Evolutionary conservation across 805 yeast species (phyloP).

Genomic region (Peterozyma xylosa): DNA sequence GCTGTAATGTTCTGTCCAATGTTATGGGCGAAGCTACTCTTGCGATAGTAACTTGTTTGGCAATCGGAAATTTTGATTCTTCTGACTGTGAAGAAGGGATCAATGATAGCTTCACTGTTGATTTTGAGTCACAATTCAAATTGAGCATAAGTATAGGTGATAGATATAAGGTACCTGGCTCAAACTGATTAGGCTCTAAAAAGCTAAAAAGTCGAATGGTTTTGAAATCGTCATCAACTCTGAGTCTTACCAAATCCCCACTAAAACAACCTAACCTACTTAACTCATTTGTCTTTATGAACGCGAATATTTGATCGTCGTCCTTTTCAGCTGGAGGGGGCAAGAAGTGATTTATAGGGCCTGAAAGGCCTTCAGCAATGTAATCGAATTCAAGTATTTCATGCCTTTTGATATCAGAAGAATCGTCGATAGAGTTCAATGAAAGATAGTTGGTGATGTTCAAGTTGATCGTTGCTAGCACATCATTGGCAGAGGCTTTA

Average conservation of each 20-base stretch:
- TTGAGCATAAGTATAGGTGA: slow-evolving; percentile 59
- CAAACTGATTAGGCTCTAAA: slow-evolving; percentile 51
- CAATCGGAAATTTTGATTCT: slow-evolving; percentile 29
- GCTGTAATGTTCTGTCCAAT: slow-evolving; percentile 55
- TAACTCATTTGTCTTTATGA: slow-evolving; percentile 41
- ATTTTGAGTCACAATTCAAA: slow-evolving; percentile 26
- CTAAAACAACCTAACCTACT: slow-evolving; percentile 54
- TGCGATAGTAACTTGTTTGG: slow-evolving; percentile 57
- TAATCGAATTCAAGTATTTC: not conserved
- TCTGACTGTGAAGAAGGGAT: slow-evolving; percentile 8
- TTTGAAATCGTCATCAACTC: slow-evolving; percentile 6
- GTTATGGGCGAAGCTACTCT: slow-evolving; percentile 66
- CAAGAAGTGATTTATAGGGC: not conserved
- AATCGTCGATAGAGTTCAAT: slow-evolving; percentile 2
- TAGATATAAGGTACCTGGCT: slow-evolving; percentile 34
- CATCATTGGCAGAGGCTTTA: slow-evolving; percentile 1
- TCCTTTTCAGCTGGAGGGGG: slow-evolving; percentile 25
- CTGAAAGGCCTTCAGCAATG: not conserved
- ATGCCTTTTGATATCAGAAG: slow-evolving; percentile 5
- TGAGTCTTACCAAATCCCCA: slow-evolving; percentile 53
- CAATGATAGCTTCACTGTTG: slow-evolving; percentile 10
- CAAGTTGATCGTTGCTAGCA: slow-evolving; percentile 11
- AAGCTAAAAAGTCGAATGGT: slow-evolving; percentile 46
- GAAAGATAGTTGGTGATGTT: slow-evolving; percentile 11
- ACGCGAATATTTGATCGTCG: slow-evolving; percentile 39